Evolutionary conservation across 2,329 filamentous ascomycete genomes (phyloP), one percentile per base, ranked within the genome.

Genomic region (Paecilomyces variotii): DNA sequence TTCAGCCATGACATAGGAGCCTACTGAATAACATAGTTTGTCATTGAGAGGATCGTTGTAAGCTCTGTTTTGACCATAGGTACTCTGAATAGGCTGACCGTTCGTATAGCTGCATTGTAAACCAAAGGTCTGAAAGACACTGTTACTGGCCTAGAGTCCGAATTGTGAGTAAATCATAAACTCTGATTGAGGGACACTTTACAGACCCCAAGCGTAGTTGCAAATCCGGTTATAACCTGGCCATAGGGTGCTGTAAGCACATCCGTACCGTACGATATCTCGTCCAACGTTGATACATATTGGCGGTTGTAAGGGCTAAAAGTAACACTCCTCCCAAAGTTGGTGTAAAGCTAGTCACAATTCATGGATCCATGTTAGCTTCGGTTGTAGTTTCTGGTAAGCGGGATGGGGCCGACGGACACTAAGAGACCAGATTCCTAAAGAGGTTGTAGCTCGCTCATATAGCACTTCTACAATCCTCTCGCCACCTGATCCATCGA

Each of bases 51-150:
- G 10, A 34, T 3, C 32, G 14, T 12, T 12, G 14, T 10, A 11
- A 3, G 32, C 32, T 10, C 2, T 34, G 14, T 34, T 34, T 34
- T 34, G 6, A 34, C 4, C 32, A 34, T 54, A 2, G 14, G 30
- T 50, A 30, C n/a, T 57, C 25, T 19, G 19, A 19, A 19, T 19
- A 19, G 26, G 12, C 49, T 27, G 45, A 26, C 14, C 24, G n/a
- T 28, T 19, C 5, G 19, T 32, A n/a, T 26, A 9, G 12, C 34
- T 14, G 30, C 50, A 32, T 57, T 54, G 56, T 25, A 57, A 24
- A 30, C 51, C 51, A 54, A 57, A 57, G 30, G 56, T 57, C 27
- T 54, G 56, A 5, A 57, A 57, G 25, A 25, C 26, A 27, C 53
- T 30, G 28, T 28, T 54, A 10, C 26, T 27, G n/a, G 53, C 56